Conservation (phyloP, 768 basidiomycete genomes). For the Lactarius hengduanensis region DNA sequence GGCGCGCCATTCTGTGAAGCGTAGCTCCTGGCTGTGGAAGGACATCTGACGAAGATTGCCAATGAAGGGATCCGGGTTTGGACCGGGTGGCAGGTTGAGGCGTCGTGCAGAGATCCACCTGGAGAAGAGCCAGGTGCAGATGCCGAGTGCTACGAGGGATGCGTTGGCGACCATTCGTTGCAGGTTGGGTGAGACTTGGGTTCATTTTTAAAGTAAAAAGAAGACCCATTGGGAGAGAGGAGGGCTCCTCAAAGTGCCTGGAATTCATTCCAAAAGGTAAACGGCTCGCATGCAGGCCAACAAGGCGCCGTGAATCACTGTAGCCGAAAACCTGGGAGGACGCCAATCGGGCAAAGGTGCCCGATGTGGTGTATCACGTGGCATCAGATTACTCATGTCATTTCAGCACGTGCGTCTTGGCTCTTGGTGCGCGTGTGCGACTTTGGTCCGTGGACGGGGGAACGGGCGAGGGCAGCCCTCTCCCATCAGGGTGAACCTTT, state of each 20-base stretch:
- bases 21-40: constrained; percentile 29
- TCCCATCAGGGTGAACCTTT: not conserved
- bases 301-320: too few relatives aligned
- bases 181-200: too few relatives aligned
- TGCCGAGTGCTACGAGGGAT: constrained; percentile 8
- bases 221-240: constrained; percentile 1
- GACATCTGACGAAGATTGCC: constrained; percentile 37
- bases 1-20: constrained; percentile 34
- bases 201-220: constrained; percentile 16
- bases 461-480: not conserved
- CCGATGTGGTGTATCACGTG: constrained; percentile 4
- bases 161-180: constrained; percentile 5
- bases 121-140: constrained; percentile 26
- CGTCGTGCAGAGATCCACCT: constrained; percentile 25
- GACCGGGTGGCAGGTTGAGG: constrained; percentile 34
- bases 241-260: constrained; percentile 15
- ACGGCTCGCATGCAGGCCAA: too few relatives aligned
- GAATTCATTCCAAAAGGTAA: constrained; percentile 8
- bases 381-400: not conserved
- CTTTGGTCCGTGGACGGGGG: not conserved
- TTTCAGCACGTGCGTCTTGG: not conserved
- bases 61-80: constrained; percentile 34
- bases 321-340: constrained; percentile 10
- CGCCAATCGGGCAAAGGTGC: constrained; percentile 13
- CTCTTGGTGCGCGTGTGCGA: not conserved